These are phyloP conservation scores for Proteromonas lacertae DNA, from an alignment of 352 stramenopile genomes.

Conservation along the genomic window DNA sequence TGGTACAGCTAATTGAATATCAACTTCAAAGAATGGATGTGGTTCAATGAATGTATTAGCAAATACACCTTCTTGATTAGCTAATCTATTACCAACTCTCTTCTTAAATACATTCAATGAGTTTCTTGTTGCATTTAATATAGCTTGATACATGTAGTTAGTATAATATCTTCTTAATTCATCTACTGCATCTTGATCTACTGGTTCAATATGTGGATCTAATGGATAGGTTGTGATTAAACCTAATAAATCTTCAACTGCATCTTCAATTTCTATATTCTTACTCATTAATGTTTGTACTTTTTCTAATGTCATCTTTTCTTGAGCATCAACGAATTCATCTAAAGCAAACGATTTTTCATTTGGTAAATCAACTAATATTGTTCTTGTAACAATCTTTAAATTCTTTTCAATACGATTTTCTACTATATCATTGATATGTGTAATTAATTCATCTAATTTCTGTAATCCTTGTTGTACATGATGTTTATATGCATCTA, in stretches of 20 bases:
- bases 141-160: slow-evolving; percentile 80
- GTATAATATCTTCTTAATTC: slow-evolving; percentile 93
- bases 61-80: neutral
- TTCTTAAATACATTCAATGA: slow-evolving; percentile 92
- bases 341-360: slow-evolving; percentile 78
- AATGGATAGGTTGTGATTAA: no score
- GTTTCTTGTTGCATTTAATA: slow-evolving; percentile 81
- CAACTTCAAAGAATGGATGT: slow-evolving; percentile 79
- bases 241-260: slow-evolving; percentile 68
- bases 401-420: slow-evolving; percentile 96
- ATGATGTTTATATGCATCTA: slow-evolving; percentile 75
- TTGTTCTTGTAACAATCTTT: slow-evolving; percentile 76
- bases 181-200: slow-evolving; percentile 54
- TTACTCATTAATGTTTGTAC: slow-evolving; percentile 67
- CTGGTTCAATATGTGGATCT: slow-evolving; percentile 60
- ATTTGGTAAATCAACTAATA: slow-evolving; percentile 74
- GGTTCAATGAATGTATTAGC: slow-evolving; percentile 16
- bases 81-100: slow-evolving; percentile 40
- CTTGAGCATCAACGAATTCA: slow-evolving; percentile 85
- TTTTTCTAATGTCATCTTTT: slow-evolving; percentile 44
- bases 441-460: slow-evolving; percentile 76
- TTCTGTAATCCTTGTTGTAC: slow-evolving; percentile 45
- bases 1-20: slow-evolving; percentile 68
- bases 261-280: slow-evolving; percentile 87
- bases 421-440: slow-evolving; percentile 96